Evolutionary conservation across 2,329 filamentous ascomycete species (phyloP).

Genomic region (Acephala macrosclerotiorum): DNA sequence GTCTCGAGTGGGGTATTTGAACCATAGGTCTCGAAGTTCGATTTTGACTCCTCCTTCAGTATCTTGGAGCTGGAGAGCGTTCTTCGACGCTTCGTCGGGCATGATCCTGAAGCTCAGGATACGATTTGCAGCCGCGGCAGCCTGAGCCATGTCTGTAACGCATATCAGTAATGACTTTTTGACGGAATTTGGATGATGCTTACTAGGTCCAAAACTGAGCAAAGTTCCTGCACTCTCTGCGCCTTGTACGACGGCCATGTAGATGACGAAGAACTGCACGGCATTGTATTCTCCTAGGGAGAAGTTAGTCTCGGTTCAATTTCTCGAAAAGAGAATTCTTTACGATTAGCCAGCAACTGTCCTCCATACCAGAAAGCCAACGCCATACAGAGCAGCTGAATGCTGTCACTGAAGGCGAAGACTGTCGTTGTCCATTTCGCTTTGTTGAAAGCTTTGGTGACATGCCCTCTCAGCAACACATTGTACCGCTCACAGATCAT

Average conservation of each 20-base stretch:
- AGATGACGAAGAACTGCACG: slow-evolving; percentile 61
- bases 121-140: slow-evolving; percentile 64
- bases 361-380: slow-evolving; percentile 62
- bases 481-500: slow-evolving; percentile 59
- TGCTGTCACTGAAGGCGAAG: slow-evolving; percentile 61
- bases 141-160: slow-evolving; percentile 59
- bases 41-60: slow-evolving; percentile 58
- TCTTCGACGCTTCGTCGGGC: slow-evolving; percentile 15
- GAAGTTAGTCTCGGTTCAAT: background rate
- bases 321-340: background rate
- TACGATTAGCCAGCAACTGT: slow-evolving; percentile 49
- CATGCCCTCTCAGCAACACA: slow-evolving; percentile 54
- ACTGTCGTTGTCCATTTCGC: slow-evolving; percentile 56
- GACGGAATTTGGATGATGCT: background rate
- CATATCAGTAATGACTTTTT: slow-evolving; percentile 10
- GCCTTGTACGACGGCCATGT: slow-evolving; percentile 58
- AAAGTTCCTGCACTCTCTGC: slow-evolving; percentile 61
- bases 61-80: slow-evolving; percentile 31
- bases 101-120: slow-evolving; percentile 53
- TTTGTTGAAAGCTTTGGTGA: slow-evolving; percentile 54
- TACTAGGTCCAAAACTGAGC: slow-evolving; percentile 56
- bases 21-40: slow-evolving; percentile 63
- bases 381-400: slow-evolving; percentile 64
- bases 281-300: slow-evolving; percentile 47
- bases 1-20: slow-evolving; percentile 66